phyloP scores from a whole-genome alignment of 305 asterid genomes.

The Fraxinus velutina region DNA sequence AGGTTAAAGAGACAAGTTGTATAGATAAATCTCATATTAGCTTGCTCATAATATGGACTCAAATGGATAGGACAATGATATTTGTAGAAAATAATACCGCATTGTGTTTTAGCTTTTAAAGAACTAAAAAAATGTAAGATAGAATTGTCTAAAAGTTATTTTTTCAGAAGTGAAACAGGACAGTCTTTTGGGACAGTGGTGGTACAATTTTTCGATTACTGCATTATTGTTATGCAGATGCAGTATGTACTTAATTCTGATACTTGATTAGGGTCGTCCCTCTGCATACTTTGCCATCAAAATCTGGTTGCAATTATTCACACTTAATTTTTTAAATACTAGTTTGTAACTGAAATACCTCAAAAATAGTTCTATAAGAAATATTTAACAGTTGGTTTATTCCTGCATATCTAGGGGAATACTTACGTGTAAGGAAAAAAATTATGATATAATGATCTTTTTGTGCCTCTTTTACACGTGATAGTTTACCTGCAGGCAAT shows the following conservation, averaged over 20 bases:
- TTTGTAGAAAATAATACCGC: background rate
- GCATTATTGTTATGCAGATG: background rate
- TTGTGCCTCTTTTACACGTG: background rate
- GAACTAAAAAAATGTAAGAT: background rate
- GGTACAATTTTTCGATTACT: background rate
- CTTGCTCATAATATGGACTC: background rate
- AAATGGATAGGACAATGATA: background rate
- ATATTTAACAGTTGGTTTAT: background rate
- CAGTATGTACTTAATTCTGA: background rate
- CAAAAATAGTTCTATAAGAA: background rate
- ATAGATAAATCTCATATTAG: background rate
- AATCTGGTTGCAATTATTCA: background rate
- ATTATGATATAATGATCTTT: background rate
- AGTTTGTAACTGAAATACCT: background rate
- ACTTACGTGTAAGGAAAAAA: background rate
- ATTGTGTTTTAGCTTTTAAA: background rate
- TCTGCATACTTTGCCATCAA: background rate
- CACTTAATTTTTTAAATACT: background rate
- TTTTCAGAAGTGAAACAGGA: background rate
- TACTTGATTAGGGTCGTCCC: background rate
- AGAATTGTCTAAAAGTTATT: background rate
- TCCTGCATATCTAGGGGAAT: background rate
- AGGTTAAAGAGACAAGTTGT: background rate
- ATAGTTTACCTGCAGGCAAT: background rate
- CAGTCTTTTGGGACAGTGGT: background rate